phyloP scores from a whole-genome alignment of 441 rosid species.

The Aquilaria agallochum region DNA sequence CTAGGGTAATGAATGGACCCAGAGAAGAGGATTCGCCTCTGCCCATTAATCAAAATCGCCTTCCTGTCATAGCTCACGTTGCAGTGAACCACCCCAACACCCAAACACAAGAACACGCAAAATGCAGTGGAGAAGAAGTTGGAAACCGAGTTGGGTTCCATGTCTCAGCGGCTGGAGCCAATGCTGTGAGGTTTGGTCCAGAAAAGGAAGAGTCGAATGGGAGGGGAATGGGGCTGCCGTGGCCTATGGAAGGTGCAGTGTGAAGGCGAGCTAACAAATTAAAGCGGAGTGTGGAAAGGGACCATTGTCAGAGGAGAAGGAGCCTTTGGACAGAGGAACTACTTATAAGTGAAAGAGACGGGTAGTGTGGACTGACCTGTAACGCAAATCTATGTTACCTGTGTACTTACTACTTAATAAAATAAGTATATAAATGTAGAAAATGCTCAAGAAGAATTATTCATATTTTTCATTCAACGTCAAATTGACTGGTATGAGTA shows the following conservation, averaged over 20 bases:
- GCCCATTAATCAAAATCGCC: slow-evolving; percentile 70
- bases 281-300: slow-evolving; percentile 16
- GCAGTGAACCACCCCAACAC: slow-evolving; percentile 39
- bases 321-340: slow-evolving; percentile 8
- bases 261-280: not conserved
- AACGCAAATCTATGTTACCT: no score
- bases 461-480: slow-evolving; percentile 10
- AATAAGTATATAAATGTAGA: no score
- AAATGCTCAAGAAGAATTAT: no score
- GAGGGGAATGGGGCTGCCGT: not conserved
- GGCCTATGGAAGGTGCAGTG: not conserved
- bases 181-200: slow-evolving; percentile 9
- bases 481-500: no score
- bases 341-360: slow-evolving; percentile 8
- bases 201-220: not conserved
- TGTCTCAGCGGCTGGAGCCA: slow-evolving; percentile 9
- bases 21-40: slow-evolving; percentile 79
- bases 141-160: slow-evolving; percentile 47
- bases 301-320: slow-evolving; percentile 16
- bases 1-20: slow-evolving; percentile 96
- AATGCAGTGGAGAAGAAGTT: slow-evolving; percentile 21
- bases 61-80: slow-evolving; percentile 65
- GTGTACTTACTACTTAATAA: no score
- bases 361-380: not conserved
- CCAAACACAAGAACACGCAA: slow-evolving; percentile 30